phyloP scores from a whole-genome alignment of 208 protist species.

The Leishmania tarentolae region DNA sequence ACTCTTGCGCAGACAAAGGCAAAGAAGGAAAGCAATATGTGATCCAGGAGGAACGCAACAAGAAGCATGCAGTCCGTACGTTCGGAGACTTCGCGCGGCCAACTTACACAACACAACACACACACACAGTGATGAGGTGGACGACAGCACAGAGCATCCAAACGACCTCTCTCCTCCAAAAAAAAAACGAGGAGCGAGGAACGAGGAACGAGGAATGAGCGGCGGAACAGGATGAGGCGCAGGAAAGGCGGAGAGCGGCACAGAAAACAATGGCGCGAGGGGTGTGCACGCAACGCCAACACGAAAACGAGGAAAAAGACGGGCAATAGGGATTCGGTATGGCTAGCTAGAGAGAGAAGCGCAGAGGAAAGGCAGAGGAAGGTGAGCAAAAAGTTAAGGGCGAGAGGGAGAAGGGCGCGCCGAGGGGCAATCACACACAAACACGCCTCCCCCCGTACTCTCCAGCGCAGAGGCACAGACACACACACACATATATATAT shows the following conservation, averaged over 20 bases:
- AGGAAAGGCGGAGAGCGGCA: background rate
- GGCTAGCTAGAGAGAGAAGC: background rate
- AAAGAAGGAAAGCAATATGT: background rate
- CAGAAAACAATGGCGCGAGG: background rate
- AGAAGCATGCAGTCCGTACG: background rate
- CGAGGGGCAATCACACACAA: background rate
- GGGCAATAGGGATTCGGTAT: no score
- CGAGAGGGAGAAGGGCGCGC: background rate
- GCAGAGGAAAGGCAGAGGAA: background rate
- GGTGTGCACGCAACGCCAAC: background rate
- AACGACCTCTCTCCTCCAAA: no score
- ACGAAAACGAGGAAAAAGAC: background rate
- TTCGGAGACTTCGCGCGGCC: no score
- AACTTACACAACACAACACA: background rate
- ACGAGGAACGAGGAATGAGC: background rate
- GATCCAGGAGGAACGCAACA: background rate
- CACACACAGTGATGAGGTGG: background rate
- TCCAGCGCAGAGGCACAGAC: background rate
- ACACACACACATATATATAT: background rate
- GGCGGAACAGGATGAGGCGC: conserved; percentile 1
- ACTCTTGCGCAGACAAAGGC: background rate
- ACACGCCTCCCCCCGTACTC: background rate
- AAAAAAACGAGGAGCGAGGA: background rate
- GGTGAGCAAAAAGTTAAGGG: background rate
- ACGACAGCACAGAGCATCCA: no score